Percentiles rank a stretch among this genome's conserved stretches.
phyloP scores from a whole-genome alignment of 352 stramenopile genomes.

The Globisporangium irregulare region DNA sequence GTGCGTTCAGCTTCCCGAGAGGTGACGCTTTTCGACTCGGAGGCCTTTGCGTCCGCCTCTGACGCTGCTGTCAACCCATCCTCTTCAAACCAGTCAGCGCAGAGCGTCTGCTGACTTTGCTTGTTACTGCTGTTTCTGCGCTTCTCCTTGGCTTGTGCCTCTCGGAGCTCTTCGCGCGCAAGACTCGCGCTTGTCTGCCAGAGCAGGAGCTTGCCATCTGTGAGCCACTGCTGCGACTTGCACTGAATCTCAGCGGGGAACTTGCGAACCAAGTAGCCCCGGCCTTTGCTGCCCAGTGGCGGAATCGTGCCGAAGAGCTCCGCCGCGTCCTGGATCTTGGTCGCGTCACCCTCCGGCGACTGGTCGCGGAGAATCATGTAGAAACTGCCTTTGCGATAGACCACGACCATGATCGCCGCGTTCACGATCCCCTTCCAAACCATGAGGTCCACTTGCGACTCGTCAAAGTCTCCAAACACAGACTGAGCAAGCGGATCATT shows the following conservation, averaged over 20 bases:
- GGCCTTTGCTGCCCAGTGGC: slow-evolving; percentile 38
- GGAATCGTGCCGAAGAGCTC: slow-evolving; percentile 51
- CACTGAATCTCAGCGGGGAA: slow-evolving; percentile 22
- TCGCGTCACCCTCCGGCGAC: slow-evolving; percentile 17
- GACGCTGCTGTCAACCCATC: neutral
- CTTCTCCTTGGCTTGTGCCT: slow-evolving; percentile 29
- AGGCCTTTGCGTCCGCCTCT: neutral
- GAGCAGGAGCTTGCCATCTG: slow-evolving; percentile 46
- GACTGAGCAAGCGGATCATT: slow-evolving; percentile 15
- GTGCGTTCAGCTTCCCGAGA: slow-evolving; percentile 1
- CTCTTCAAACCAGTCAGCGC: slow-evolving; percentile 41
- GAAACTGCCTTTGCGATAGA: slow-evolving; percentile 51
- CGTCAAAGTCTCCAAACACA: slow-evolving; percentile 16
- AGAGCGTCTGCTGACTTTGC: slow-evolving; percentile 10
- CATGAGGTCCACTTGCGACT: slow-evolving; percentile 35
- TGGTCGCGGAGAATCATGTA: slow-evolving; percentile 40
- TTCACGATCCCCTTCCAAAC: slow-evolving; percentile 65
- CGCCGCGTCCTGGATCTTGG: slow-evolving; percentile 27
- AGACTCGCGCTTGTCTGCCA: slow-evolving; percentile 62
- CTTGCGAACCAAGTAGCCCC: slow-evolving; percentile 50
- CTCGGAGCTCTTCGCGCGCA: slow-evolving; percentile 39
- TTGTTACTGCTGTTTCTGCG: slow-evolving; percentile 15
- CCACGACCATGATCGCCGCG: slow-evolving; percentile 42
- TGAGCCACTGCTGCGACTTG: slow-evolving; percentile 34
- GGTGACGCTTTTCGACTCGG: neutral